Conservation (phyloP, 208 protist species). For the Wallacemonas rigidus region DNA sequence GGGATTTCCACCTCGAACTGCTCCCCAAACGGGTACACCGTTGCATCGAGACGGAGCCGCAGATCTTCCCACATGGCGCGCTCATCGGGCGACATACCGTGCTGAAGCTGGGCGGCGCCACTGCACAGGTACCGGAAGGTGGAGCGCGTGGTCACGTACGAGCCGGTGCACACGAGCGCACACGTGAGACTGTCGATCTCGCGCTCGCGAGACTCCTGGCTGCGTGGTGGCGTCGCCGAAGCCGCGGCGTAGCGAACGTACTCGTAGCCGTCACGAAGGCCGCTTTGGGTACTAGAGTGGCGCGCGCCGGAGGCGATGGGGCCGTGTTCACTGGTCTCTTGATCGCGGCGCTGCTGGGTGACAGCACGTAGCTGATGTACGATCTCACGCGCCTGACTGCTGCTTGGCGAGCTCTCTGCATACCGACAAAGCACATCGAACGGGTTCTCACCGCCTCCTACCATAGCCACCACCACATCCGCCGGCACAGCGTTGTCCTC, state of each 20-base stretch:
- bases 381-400: neutral
- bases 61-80: constrained; percentile 21
- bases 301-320: neutral
- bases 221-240: constrained; percentile 12
- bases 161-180: constrained; percentile 23
- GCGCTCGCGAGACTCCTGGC: neutral
- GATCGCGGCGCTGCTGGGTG: neutral
- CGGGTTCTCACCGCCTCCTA: constrained; percentile 18
- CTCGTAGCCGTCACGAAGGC: neutral
- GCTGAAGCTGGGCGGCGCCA: constrained; percentile 13
- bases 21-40: constrained; percentile 55
- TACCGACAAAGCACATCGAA: constrained; percentile 26
- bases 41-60: constrained; percentile 48
- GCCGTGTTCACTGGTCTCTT: constrained; percentile 1
- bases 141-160: constrained; percentile 33
- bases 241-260: constrained; percentile 25
- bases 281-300: neutral
- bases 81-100: constrained; percentile 21
- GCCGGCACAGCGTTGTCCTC: constrained; percentile 49
- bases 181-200: constrained; percentile 8
- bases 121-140: constrained; percentile 34
- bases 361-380: constrained; percentile 8
- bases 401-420: neutral
- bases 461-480: constrained; percentile 40
- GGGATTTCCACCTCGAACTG: constrained; percentile 82